A percentile compares a stretch with the other conserved stretches of the same genome.
phyloP scores from a whole-genome alignment of 1,284 basidiomycete species.

The Microbotryomycetes sp. region DNA sequence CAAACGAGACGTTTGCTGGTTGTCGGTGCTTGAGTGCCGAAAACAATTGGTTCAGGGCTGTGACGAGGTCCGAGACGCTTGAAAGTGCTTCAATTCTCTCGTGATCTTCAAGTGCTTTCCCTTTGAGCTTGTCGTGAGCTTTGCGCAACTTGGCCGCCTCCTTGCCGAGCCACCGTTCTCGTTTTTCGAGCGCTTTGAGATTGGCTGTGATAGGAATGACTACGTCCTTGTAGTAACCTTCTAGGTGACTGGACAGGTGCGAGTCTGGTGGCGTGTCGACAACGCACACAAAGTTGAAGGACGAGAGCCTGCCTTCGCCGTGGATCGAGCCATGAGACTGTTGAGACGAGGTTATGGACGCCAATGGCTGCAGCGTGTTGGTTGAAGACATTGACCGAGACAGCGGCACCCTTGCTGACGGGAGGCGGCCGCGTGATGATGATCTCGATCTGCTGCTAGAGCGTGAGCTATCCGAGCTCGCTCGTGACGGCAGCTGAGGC shows the following conservation, averaged over 20 bases:
- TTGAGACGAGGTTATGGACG: constrained; percentile 23
- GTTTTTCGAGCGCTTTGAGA: constrained; percentile 64
- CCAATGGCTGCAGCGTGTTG: constrained; percentile 14
- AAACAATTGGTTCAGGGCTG: constrained; percentile 24
- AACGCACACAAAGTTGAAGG: constrained; percentile 81
- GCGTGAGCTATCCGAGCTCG: background rate
- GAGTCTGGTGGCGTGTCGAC: constrained; percentile 77
- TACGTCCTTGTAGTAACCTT: constrained; percentile 77
- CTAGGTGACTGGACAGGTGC: constrained; percentile 53
- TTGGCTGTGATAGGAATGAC: constrained; percentile 65
- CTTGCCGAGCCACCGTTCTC: constrained; percentile 62
- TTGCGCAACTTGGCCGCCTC: constrained; percentile 62
- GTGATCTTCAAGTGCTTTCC: background rate
- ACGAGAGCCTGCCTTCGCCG: constrained; percentile 51
- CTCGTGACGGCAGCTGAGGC: background rate
- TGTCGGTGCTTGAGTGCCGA: constrained; percentile 15
- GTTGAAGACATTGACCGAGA: constrained; percentile 15
- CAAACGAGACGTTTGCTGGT: constrained; percentile 21
- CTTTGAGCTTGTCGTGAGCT: constrained; percentile 55
- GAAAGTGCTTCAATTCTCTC: constrained; percentile 3
- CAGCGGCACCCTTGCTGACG: constrained; percentile 3
- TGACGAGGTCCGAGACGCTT: constrained; percentile 17
- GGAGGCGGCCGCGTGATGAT: constrained; percentile 3
- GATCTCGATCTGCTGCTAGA: background rate
- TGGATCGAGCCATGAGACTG: constrained; percentile 25